Percentiles rank a stretch among this genome's conserved stretches.
Conservation (phyloP, 768 basidiomycete species). For the Boletus reticuloceps region DNA sequence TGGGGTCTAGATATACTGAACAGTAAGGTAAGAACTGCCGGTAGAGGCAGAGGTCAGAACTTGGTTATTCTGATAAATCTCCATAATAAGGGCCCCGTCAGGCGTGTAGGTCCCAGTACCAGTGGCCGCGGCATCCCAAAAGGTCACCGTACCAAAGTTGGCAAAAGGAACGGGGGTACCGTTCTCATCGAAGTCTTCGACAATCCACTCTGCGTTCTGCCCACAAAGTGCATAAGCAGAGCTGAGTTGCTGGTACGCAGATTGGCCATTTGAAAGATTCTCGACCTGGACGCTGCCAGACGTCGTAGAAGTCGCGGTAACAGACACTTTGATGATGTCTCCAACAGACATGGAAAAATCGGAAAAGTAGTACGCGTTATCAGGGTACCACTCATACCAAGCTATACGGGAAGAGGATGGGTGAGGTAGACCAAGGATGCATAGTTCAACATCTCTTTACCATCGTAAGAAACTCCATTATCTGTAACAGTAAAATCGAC, state of each 20-base stretch:
- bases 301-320: not conserved
- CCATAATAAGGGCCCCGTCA: not conserved
- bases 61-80: not conserved
- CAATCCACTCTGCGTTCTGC: slow-evolving; percentile 8
- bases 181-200: not conserved
- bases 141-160: slow-evolving; percentile 6
- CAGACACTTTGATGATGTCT: not conserved
- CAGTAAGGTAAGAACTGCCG: not conserved
- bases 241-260: not conserved
- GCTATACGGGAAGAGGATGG: not conserved
- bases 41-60: not conserved
- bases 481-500: not conserved
- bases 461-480: not conserved
- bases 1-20: not conserved
- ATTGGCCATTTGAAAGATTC: slow-evolving; percentile 4
- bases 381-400: not conserved
- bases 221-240: slow-evolving; percentile 5
- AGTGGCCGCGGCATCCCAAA: slow-evolving; percentile 1
- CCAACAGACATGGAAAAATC: not conserved
- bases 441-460: not conserved
- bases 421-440: not conserved
- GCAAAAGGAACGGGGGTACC: not conserved
- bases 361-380: not conserved
- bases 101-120: not conserved
- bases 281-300: slow-evolving; percentile 4